Base-by-base conservation (phyloP, 371 early-diverging fungal species). In the Saksenaea oblongispora region DNA sequence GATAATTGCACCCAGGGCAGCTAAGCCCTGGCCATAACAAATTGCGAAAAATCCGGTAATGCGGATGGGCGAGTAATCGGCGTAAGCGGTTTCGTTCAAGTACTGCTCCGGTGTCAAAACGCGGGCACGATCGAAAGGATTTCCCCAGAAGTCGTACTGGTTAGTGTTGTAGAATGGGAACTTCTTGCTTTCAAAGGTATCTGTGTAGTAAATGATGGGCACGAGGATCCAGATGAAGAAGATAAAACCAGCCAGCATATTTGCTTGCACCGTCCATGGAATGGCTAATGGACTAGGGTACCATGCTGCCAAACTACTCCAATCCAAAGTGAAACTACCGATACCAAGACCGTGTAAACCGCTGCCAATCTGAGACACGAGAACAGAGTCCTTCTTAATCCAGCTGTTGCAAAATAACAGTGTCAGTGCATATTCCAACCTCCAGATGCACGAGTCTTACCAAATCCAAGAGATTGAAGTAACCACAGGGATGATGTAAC, bases 21-120 rank as follows among this genome's bases (percentile, higher is more conserved):
- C 87, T 37, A 91, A 81, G 41, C 87, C 82, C 36, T 86, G 82
- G 0, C 87, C 89, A 55, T 90, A 91, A 27, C 86, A 82, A 37
- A 90, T 75, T 26, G 92, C 92, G 72, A 93, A 93, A 65, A 84
- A 86, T 17, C 85, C 79, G 9, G 93, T 84, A 73, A 93, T 87
- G 70, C 88, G 85, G 14, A 95, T 84, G 5, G 92, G 93, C 4
- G 85, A 83, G 65, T 89, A 86, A 5, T 63, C 74, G 2, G 79
- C 83, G 65, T 91, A 92, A 37, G 79, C 85, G 18, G 82, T 74
- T 39, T 83, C 76, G 57, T 89, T 79, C 51, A 92, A 74, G 28
- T 80, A 75, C 39, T 83, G 79, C 10, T 84, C 84, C n/a, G 72
- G 68, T 13, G 83, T 83, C 61, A 90, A 72, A 18, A 90, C 78